Conservation (phyloP, 2,329 filamentous ascomycete species). For the Aspergillus fijiensis region DNA sequence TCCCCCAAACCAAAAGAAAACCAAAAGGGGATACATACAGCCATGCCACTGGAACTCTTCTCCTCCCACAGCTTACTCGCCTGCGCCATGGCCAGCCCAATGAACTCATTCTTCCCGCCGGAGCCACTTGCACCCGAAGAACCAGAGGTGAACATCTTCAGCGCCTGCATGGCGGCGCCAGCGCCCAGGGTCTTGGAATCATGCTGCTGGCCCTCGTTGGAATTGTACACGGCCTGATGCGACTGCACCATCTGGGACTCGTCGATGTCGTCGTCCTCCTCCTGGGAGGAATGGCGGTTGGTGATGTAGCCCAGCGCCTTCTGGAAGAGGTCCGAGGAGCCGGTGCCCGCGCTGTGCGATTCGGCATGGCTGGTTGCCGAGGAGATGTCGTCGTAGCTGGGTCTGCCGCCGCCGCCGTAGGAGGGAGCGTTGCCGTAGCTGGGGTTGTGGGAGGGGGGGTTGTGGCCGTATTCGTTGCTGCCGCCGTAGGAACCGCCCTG, state of each 20-base stretch:
- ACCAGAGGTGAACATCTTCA: constrained; percentile 72
- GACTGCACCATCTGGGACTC: constrained; percentile 67
- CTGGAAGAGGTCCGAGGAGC: constrained; percentile 55
- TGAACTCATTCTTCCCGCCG: constrained; percentile 71
- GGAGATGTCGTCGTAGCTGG: constrained; percentile 51
- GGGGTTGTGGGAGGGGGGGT: neutral
- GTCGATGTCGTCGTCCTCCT: constrained; percentile 53
- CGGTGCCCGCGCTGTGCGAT: constrained; percentile 51
- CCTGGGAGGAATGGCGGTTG: constrained; percentile 51
- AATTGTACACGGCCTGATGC: constrained; percentile 72
- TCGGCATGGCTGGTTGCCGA: constrained; percentile 57
- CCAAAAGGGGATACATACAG: constrained; percentile 39
- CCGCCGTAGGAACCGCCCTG: neutral
- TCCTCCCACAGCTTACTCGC: constrained; percentile 74
- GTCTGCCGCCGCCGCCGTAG: neutral
- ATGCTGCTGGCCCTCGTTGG: constrained; percentile 43
- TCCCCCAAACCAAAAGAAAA: neutral
- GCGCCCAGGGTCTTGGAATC: constrained; percentile 42
- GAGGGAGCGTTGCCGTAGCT: neutral
- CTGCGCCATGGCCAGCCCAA: constrained; percentile 84
- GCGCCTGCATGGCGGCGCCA: constrained; percentile 56
- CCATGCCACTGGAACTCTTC: constrained; percentile 57
- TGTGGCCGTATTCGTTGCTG: neutral
- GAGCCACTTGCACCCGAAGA: constrained; percentile 34
- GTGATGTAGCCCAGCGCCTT: constrained; percentile 55